Base-by-base conservation (phyloP, 352 stramenopile genomes). In the Globisporangium nodosum region DNA sequence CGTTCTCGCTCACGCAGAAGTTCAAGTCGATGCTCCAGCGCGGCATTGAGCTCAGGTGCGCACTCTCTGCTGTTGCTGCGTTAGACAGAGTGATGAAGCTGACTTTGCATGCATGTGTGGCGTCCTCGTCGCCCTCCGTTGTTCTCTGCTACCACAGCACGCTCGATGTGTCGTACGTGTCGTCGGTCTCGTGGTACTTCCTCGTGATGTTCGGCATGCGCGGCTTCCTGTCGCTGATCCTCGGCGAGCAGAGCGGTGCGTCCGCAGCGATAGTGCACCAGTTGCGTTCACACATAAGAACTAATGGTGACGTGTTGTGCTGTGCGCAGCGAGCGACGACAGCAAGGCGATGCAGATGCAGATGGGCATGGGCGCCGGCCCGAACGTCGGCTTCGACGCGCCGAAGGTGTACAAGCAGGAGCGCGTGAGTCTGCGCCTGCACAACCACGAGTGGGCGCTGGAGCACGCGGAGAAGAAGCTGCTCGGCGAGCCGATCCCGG, bases 1-100 rank as follows among this genome's bases (percentile, higher is more conserved):
- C 97, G 46, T 99, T 99, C 75, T 96, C 91, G 52, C 71, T 99
- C 52, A 99, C 96, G 9, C 87, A 97, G 30, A 96, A 97, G 49
- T 99, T 99, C 70, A 99, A 99, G 78, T 81, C 92, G 66, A 99
- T 95, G 87, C 96, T 99, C 50, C 97, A 99, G 84, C 85, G 94
- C 42, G 97, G 97, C 60, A 95, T 98, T 76, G 91, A 98, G 60
- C 85, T 99, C 54, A 91, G 78, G 85, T 94, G 71, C 60, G 74
- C 56, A 12, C 24, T 37, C 9, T 11, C 5, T 5, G 48, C 27
- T n/a, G 47, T 9, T 20, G 11, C 9, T 24, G 46, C 20, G 18
- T 6, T 11, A 18, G 4, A 24, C 13, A 1, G 43, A 13, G 8
- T 46, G n/a, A 24, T 8, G 11, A 11, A 18, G 2, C 5, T 3